Percentiles rank a stretch among this genome's conserved stretches.
phyloP scores from a whole-genome alignment of 768 basidiomycete species.

The Daedaleopsis sinensis region DNA sequence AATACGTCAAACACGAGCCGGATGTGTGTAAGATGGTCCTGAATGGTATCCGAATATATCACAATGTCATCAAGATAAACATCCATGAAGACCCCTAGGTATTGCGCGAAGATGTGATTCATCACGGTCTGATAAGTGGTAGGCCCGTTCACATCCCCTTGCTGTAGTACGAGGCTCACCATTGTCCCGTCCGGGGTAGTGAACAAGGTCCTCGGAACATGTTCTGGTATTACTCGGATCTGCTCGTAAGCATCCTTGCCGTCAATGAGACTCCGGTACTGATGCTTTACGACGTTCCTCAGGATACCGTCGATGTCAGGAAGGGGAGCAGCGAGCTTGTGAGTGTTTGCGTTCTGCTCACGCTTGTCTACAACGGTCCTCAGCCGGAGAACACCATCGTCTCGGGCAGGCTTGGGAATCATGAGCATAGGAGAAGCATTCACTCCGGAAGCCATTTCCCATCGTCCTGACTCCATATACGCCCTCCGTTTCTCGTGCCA shows the following conservation, averaged over 20 bases:
- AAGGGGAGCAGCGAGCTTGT: constrained; percentile 24
- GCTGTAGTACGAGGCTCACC: constrained; percentile 32
- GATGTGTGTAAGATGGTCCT: constrained; percentile 30
- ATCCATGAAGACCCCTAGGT: constrained; percentile 37
- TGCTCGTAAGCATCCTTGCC: constrained; percentile 34
- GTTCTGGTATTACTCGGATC: constrained; percentile 25
- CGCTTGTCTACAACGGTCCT: constrained; percentile 8
- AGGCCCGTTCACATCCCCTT: constrained; percentile 34
- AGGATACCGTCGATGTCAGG: constrained; percentile 27
- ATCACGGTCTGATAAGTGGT: constrained; percentile 47
- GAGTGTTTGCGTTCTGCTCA: constrained; percentile 27
- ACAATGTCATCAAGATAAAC: constrained; percentile 40
- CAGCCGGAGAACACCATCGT: not conserved
- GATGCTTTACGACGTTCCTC: constrained; percentile 14
- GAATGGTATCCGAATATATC: constrained; percentile 30
- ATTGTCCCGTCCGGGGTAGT: constrained; percentile 33
- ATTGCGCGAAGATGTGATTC: constrained; percentile 41
- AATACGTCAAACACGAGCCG: constrained; percentile 15
- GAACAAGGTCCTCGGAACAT: constrained; percentile 27
- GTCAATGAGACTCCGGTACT: constrained; percentile 26
- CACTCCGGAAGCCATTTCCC: constrained; percentile 15
- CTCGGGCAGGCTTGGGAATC: constrained; percentile 10
- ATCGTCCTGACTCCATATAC: constrained; percentile 27
- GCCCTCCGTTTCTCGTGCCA: constrained; percentile 26
- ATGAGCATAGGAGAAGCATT: constrained; percentile 25